Evolutionary conservation across 2,329 filamentous ascomycete species (phyloP).

Genomic region (Dactylellina sp.): DNA sequence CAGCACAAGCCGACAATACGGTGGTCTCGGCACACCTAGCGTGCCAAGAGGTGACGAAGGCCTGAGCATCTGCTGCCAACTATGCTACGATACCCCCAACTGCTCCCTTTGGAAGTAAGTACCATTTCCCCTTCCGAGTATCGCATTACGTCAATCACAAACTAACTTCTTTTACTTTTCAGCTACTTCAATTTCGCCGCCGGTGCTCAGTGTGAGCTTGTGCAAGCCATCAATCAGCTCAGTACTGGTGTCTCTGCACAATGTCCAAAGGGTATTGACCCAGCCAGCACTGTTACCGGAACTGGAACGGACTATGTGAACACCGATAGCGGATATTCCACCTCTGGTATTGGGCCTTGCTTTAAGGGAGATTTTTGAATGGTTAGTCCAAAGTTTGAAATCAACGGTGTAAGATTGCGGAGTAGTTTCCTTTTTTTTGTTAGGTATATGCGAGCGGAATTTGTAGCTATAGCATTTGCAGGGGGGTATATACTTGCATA

Average conservation of each 20-base stretch:
- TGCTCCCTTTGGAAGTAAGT: constrained; percentile 33
- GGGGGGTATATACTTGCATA: too few relatives aligned
- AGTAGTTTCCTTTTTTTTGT: too few relatives aligned
- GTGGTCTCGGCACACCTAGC: background rate
- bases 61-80: constrained; percentile 33
- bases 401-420: too few relatives aligned
- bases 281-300: background rate
- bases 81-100: constrained; percentile 19
- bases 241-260: constrained; percentile 9
- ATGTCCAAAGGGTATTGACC: constrained; percentile 20
- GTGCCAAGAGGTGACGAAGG: constrained; percentile 22
- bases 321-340: constrained; percentile 21
- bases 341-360: constrained; percentile 29
- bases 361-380: constrained; percentile 29
- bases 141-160: too few relatives aligned
- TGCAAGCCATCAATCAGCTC: background rate
- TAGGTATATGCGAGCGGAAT: too few relatives aligned
- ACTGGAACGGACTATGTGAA: constrained; percentile 24
- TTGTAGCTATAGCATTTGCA: too few relatives aligned
- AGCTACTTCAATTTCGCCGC: constrained; percentile 20
- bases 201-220: constrained; percentile 21
- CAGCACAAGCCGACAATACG: background rate
- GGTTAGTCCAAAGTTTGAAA: too few relatives aligned
- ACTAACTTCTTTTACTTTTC: constrained; percentile 5
- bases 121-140: background rate